Conservation (phyloP, 176 grass and related monocot genomes). For the Eragrostis curvula region DNA sequence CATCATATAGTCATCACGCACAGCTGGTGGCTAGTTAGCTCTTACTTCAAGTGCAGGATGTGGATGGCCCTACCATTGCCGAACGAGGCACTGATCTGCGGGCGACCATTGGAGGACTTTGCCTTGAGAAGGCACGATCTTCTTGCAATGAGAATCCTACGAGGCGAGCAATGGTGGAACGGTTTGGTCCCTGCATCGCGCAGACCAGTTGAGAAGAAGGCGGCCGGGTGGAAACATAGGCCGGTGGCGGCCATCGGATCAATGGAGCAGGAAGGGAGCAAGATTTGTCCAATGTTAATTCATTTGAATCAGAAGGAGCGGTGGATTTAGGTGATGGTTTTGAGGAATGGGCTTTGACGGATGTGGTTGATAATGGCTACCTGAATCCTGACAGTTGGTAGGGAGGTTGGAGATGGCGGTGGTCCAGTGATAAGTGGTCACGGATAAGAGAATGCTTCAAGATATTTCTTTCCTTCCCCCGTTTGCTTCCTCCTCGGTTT, state of each 20-base stretch:
- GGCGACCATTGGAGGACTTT: conserved; percentile 65
- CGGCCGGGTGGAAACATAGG: conserved; percentile 28
- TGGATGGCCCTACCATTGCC: conserved; percentile 37
- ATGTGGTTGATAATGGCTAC: conserved; percentile 20
- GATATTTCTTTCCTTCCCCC: conserved; percentile 12
- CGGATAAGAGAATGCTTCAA: conserved; percentile 21
- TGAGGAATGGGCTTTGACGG: neutral
- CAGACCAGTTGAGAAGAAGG: conserved; percentile 23
- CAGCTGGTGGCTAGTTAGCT: no score
- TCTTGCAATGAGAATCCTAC: conserved; percentile 19
- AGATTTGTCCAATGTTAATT: neutral
- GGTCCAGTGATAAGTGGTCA: conserved; percentile 49
- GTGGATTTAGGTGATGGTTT: conserved; percentile 19
- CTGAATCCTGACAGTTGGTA: conserved; percentile 10
- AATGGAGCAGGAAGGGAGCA: conserved; percentile 22
- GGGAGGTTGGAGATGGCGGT: conserved; percentile 26
- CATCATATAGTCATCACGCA: neutral
- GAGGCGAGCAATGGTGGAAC: conserved; percentile 32
- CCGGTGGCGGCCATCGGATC: conserved; percentile 36
- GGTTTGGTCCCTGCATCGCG: neutral
- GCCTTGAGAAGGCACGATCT: conserved; percentile 41
- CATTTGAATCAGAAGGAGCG: conserved; percentile 24
- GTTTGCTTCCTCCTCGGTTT: conserved; percentile 21
- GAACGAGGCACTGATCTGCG: conserved; percentile 64
- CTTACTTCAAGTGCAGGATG: neutral